Evolutionary conservation across 352 stramenopile species (phyloP), one percentile per base, ranked within the genome.

Genomic region (Pythium folliculosum): DNA sequence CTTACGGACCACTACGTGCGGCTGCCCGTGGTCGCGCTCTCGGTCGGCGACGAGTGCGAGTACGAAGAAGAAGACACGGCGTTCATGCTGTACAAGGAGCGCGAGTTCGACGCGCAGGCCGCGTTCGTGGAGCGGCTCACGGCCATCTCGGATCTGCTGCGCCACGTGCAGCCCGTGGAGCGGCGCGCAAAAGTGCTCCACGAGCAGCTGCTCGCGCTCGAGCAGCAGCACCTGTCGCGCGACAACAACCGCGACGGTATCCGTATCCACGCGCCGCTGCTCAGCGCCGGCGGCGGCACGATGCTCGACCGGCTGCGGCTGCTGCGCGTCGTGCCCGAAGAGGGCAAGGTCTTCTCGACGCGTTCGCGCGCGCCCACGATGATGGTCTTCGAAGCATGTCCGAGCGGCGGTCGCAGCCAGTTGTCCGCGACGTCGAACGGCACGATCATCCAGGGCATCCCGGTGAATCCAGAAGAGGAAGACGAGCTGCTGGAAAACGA

Each of bases 331-430:
- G 54, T 77, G 13, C 51, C 67, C 0, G 35, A 67, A 10, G 74
- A 81, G 59, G 72, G 63, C 30, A 81, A 78, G 64, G 74, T 81
- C 44, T 81, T 81, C 16, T 81, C 74, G 1, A 81, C 74, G 1
- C 51, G 72, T 0, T 67, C 64, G 16, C 68, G 74, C 12, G 74
- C 74, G 14, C 74, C 74, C 22, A 78, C 71, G 25, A 67, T 81
- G 71, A 77, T 81, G 17, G 74, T 78, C 58, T 81, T 81, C 61
- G 74, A 81, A 48, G 74, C 69, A 17, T 52, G 76, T 56, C 61
- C 61, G 10, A 21, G 49, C 8, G 23, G 17, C 27, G 48, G 7
- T 4, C 25, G 52, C 10, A 21, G 47, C 17, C 25, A n/a, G 23
- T 43, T 43, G 38, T 17, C 40, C 8, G 30, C 13, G 9, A 58